Evolutionary conservation across 495 filamentous ascomycete genomes (phyloP), one percentile per base, ranked within the genome.

Genomic region (Aspergillus diversus): DNA sequence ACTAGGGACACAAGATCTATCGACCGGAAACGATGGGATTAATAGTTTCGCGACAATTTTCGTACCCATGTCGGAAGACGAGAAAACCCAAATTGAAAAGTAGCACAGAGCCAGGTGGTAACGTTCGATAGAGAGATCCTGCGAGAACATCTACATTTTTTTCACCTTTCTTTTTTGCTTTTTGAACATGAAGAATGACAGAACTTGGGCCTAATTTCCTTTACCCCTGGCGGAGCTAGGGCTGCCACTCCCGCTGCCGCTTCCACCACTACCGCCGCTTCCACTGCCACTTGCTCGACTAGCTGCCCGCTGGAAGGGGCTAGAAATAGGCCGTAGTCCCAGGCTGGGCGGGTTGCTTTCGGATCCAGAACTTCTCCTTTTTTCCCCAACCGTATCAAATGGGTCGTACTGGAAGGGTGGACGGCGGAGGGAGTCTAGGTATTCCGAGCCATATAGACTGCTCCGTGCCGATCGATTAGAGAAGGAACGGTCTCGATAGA

Each of bases 241-340:
- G 73, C 80, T 82, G 59, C 76, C 79, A 63, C 73, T 80, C 35
- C 76, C 76, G 60, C 77, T 80, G 21, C 76, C 67, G 57, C 71
- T 77, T 55, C 72, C 75, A 42, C 77, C 76, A 65, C 80, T 81
- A 34, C 74, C 68, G 27, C 77, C 68, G 50, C 77, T 81, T 17
- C 76, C 80, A 62, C 76, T 77, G 46, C 78, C 80, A 66, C 80
- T 83, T 47, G 72, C 74, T 57, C 76, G 77, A 62, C 79, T 80
- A 35, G 69, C 74, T 7, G 74, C 75, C 66, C 77, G 73, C 50
- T 76, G 76, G 65, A 77, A 83, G 39, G 71, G 81, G 65, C 72
- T 80, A 57, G 68, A 70, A 59, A 72, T 71, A 31, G 75, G 72
- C 65, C 73, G 70, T 55, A 71, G 66, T 50, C 64, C 69, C 27